Evolutionary conservation across 805 yeast species (phyloP), one percentile per base, ranked within the genome.

Genomic region (Saccharomycopsis guyanensis): DNA sequence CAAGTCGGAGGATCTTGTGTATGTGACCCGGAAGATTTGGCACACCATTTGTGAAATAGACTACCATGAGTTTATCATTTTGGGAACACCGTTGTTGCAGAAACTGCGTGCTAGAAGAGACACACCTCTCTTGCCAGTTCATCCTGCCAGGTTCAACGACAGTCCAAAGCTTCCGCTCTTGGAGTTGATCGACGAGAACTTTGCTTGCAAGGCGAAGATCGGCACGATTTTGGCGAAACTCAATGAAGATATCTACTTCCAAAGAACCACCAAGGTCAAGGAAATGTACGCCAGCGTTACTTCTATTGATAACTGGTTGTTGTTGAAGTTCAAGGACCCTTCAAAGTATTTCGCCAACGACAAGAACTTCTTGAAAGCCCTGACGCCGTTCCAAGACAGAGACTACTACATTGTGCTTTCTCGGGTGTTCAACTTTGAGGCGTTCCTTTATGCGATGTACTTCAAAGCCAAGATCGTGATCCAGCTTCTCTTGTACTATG

Each of bases 21-120:
- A 45, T 35, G 3, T 36, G 1, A 18, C 37, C 8, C 33, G 49
- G 27, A 45, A 36, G 22, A 35, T 19, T 4, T 40, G 40, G 45
- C 36, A 38, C 29, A 22, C 40, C 8, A 18, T 40, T 6, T 7
- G 15, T 20, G 31, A 29, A 6, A n/a, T 38, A 7, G 29, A 31
- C 22, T 10, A 8, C 13, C 15, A 29, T 7, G 47, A 44, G 20
- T 44, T 44, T 16, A 19, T 29, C 3, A 5, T 37, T 6, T 8
- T 19, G 3, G 47, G 47, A 12, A 7, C 10, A 5, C 43, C 43
- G n/a, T 12, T 31, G 19, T 12, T 15, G 7, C 37, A 33, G 7
- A 15, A 25, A 10, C n/a, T 27, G 32, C 37, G 37, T 15, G 20
- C 37, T 12, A 33, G 10, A 15, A 6, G 37, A 6, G 7, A 10